phyloP scores from a whole-genome alignment of 2,329 filamentous ascomycete species.

The Nemania sp. region DNA sequence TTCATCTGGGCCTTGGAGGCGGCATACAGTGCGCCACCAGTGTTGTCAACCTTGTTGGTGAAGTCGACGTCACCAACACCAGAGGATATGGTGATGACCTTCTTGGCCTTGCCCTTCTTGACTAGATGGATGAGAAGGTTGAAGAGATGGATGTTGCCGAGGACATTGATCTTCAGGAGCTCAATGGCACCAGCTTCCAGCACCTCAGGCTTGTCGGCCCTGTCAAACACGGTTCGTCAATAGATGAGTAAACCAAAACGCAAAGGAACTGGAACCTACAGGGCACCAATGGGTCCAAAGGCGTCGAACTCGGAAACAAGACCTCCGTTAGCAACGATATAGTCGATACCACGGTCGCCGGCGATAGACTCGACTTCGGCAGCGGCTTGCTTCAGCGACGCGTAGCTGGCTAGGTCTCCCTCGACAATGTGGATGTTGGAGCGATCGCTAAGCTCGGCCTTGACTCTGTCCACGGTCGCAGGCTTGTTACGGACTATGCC shows the following conservation, averaged over 20 bases:
- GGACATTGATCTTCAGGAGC: conserved; percentile 55
- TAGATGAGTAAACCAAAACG: background rate
- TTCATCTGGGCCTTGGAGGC: conserved; percentile 51
- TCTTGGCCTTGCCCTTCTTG: conserved; percentile 58
- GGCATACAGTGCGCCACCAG: conserved; percentile 55
- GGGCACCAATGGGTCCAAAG: background rate
- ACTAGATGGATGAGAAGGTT: conserved; percentile 66
- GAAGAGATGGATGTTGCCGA: conserved; percentile 65
- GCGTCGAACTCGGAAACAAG: background rate
- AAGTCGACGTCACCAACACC: conserved; percentile 67
- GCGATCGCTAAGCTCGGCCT: conserved; percentile 52
- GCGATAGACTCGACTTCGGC: conserved; percentile 47
- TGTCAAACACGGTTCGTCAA: background rate
- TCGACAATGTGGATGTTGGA: conserved; percentile 60
- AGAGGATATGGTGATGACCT: conserved; percentile 51
- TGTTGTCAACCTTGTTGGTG: conserved; percentile 48
- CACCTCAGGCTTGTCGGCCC: conserved; percentile 1
- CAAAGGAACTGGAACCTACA: conserved; percentile 29
- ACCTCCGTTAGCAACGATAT: conserved; percentile 62
- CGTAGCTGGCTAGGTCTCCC: conserved; percentile 58
- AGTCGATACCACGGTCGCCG: conserved; percentile 58
- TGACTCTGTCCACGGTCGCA: background rate
- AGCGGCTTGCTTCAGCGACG: conserved; percentile 52
- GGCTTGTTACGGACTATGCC: background rate
- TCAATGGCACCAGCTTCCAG: background rate